Base-by-base conservation (phyloP, 768 basidiomycete genomes). In the Lactifluus volemus region DNA sequence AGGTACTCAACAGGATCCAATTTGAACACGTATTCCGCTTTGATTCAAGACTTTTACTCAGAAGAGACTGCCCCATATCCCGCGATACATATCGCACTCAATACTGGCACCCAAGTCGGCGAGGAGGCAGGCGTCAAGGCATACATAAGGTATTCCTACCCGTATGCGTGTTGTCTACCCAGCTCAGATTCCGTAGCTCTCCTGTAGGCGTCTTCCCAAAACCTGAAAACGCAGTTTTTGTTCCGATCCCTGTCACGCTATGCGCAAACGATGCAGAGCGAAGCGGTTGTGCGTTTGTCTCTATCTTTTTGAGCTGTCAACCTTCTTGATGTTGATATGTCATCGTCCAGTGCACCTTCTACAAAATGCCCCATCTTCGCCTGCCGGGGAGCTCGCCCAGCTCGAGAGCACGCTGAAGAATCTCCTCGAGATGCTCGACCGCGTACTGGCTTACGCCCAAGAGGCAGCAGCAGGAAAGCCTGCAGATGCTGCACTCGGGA, bases 21-120 rank as follows among this genome's bases (percentile, higher is more conserved):
- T 65, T 80, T 98, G 59, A 95, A 95, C 75, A 92, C 91, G 7
- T 95, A 93, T 76, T 95, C 95, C 30, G 93, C 96, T 11, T 82
- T 98, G 67, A 95, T 98, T 70, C 96, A 98, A 79, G 93, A 95
- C 74, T 97, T 97, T 77, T 98, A 97, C 74, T 84, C 90, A 44
- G 86, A 90, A 79, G 93, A 98, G 74, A 92, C 92, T 5, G 78
- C 84, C 0, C 90, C 93, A 3, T 84, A 88, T 71, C 91, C 86
- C 36, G 93, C 96, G 3, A 83, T 98, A 51, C 94, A 98, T 72
- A 79, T 98, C 57, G 86, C 93, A 5, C 77, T 98, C 41, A 91
- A 96, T 74, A 95, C 94, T 9, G 88, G 90, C 19, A 78, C 85
- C 4, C 84, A 86, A 63, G 80, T 75, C 52, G 79, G 79, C 11